Percentiles rank a stretch among this genome's conserved stretches.
These are phyloP conservation scores for Suillus plorans DNA, from an alignment of 768 basidiomycete genomes.

Conservation along the genomic window DNA sequence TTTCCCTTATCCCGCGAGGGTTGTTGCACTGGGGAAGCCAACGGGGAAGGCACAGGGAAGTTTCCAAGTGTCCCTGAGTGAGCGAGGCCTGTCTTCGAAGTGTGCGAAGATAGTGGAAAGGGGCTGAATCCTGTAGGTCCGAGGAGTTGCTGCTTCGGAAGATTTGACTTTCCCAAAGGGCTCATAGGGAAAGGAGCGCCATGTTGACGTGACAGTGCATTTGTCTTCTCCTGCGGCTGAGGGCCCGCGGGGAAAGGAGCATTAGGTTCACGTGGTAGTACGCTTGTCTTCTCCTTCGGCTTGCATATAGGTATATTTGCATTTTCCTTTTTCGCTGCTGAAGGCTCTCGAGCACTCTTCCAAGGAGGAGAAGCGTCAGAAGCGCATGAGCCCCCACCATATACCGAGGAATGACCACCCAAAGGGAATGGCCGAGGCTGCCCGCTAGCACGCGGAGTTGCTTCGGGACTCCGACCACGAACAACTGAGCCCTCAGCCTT, in stretches of 20 bases:
- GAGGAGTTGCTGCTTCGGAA: neutral
- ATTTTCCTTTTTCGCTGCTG: neutral
- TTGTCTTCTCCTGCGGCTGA: slow-evolving; percentile 12
- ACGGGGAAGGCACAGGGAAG: slow-evolving; percentile 28
- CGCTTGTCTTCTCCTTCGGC: neutral
- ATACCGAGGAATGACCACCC: neutral
- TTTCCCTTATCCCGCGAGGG: slow-evolving; percentile 13
- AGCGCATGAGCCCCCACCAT: neutral
- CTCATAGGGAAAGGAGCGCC: slow-evolving; percentile 23
- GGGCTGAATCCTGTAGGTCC: neutral
- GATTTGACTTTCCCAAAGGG: slow-evolving; percentile 22
- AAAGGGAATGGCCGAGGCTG: slow-evolving; percentile 5
- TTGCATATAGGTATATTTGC: neutral
- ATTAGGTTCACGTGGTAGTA: neutral
- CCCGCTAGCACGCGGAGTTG: slow-evolving; percentile 14
- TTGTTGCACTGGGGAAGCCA: slow-evolving; percentile 10
- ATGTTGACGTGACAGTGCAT: neutral
- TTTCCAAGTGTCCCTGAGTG: neutral
- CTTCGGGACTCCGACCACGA: slow-evolving; percentile 9
- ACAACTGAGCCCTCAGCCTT: neutral
- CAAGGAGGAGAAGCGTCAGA: neutral
- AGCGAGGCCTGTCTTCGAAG: neutral
- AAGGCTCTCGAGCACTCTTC: neutral
- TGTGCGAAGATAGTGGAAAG: neutral
- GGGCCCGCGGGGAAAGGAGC: neutral